Conservation (phyloP, 2,329 filamentous ascomycete genomes). For the Ophiosphaerella herpotricha region DNA sequence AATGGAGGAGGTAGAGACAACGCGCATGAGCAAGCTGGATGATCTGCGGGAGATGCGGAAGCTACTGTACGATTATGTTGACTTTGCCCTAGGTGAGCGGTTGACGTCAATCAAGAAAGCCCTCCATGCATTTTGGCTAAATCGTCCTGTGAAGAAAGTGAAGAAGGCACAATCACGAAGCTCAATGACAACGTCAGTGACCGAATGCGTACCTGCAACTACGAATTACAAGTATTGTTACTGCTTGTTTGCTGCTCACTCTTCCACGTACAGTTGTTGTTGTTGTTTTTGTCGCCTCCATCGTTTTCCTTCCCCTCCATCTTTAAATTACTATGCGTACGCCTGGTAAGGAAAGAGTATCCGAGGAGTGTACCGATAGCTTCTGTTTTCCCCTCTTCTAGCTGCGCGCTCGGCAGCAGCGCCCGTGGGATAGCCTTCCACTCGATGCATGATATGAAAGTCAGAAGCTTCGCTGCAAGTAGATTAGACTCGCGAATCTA, state of each 20-base stretch:
- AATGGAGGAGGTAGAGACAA: too few relatives aligned
- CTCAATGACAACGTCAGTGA: conserved; percentile 3
- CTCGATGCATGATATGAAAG: background rate
- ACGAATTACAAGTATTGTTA: too few relatives aligned
- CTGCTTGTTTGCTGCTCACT: too few relatives aligned
- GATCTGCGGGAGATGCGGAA: conserved; percentile 9
- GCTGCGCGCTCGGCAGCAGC: conserved; percentile 11
- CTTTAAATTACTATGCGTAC: too few relatives aligned
- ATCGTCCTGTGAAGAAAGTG: conserved; percentile 4
- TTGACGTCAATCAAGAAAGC: conserved; percentile 12
- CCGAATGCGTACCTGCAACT: too few relatives aligned
- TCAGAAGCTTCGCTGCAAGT: conserved; percentile 39
- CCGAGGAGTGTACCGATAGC: too few relatives aligned
- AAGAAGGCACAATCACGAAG: conserved; percentile 2
- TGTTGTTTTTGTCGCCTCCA: too few relatives aligned
- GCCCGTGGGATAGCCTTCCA: conserved; percentile 22
- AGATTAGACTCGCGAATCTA: conserved; percentile 27
- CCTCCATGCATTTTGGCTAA: conserved; percentile 14
- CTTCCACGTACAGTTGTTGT: too few relatives aligned
- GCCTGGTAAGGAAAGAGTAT: too few relatives aligned
- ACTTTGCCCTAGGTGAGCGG: conserved; percentile 12
- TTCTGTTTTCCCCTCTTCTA: too few relatives aligned
- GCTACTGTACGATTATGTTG: conserved; percentile 14
- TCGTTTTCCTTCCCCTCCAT: too few relatives aligned
- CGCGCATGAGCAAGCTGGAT: too few relatives aligned